Conservation (phyloP, 441 rosid species). For the Erodium moschatum region DNA sequence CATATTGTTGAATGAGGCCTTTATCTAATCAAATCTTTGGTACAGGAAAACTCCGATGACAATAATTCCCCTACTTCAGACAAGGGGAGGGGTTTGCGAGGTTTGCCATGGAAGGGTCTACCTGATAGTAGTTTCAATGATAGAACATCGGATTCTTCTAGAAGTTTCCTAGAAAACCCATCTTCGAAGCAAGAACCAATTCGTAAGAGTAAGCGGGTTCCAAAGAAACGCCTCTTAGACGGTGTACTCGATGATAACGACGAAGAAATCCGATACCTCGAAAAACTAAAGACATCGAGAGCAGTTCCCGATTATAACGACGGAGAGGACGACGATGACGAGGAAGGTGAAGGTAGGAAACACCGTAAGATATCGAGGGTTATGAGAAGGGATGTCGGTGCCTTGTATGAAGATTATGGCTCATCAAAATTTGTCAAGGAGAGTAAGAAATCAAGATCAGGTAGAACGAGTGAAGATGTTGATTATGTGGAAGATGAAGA, state of each 20-base stretch:
- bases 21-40: constrained; percentile 7
- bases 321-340: constrained; percentile 35
- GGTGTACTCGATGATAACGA: constrained; percentile 60
- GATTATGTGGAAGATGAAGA: constrained; percentile 52
- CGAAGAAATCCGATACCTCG: constrained; percentile 65
- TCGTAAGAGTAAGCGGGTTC: constrained; percentile 77
- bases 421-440: constrained; percentile 35
- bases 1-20: constrained; percentile 1
- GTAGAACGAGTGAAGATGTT: constrained; percentile 36
- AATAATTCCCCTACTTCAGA: constrained; percentile 22
- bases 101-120: constrained; percentile 27
- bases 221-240: constrained; percentile 56
- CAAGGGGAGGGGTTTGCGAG: constrained; percentile 28
- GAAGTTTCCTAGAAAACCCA: constrained; percentile 31
- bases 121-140: constrained; percentile 27
- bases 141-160: constrained; percentile 24
- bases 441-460: constrained; percentile 40
- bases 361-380: constrained; percentile 46
- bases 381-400: constrained; percentile 20
- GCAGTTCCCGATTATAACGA: constrained; percentile 11
- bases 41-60: constrained; percentile 32
- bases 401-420: constrained; percentile 19
- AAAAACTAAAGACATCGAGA: constrained; percentile 54
- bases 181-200: background rate
- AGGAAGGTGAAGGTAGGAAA: constrained; percentile 37